A percentile compares a stretch with the other conserved stretches of the same genome.
phyloP scores from a whole-genome alignment of 2,329 filamentous ascomycete species.

The Cladosporium sp. region DNA sequence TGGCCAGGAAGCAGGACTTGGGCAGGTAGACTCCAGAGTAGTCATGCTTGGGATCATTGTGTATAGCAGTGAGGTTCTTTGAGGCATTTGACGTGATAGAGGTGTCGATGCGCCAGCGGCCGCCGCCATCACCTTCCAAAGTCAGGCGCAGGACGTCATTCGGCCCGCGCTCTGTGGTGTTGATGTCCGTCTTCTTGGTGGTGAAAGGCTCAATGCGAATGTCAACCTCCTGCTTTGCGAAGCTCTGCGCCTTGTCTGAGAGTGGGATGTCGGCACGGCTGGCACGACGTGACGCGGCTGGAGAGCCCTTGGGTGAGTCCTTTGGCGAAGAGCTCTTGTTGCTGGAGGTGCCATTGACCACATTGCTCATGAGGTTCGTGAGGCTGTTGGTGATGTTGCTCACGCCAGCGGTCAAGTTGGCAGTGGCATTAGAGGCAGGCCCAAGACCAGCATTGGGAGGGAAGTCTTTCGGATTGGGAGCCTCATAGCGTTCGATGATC shows the following conservation, averaged over 20 bases:
- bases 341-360: background rate
- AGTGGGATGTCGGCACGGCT: conserved; percentile 37
- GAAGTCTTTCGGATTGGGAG: conserved; percentile 39
- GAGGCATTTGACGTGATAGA: conserved; percentile 51
- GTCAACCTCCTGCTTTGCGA: conserved; percentile 58
- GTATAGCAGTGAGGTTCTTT: conserved; percentile 36
- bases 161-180: conserved; percentile 50
- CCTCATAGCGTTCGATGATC: conserved; percentile 68
- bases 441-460: conserved; percentile 17
- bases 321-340: conserved; percentile 4
- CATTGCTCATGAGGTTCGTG: conserved; percentile 27
- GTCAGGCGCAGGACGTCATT: conserved; percentile 70
- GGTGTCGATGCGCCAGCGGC: conserved; percentile 68
- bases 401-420: conserved; percentile 18
- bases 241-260: conserved; percentile 55
- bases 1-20: conserved; percentile 41
- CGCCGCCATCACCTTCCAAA: conserved; percentile 58
- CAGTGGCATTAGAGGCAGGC: conserved; percentile 19
- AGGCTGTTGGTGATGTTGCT: conserved; percentile 40
- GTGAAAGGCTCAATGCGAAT: conserved; percentile 66
- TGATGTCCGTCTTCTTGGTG: conserved; percentile 59
- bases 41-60: conserved; percentile 35
- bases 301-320: conserved; percentile 13
- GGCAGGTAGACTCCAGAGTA: conserved; percentile 39
- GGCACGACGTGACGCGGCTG: conserved; percentile 43